phyloP scores from a whole-genome alignment of 2,329 filamentous ascomycete genomes.

The Fusarium marasasianum region DNA sequence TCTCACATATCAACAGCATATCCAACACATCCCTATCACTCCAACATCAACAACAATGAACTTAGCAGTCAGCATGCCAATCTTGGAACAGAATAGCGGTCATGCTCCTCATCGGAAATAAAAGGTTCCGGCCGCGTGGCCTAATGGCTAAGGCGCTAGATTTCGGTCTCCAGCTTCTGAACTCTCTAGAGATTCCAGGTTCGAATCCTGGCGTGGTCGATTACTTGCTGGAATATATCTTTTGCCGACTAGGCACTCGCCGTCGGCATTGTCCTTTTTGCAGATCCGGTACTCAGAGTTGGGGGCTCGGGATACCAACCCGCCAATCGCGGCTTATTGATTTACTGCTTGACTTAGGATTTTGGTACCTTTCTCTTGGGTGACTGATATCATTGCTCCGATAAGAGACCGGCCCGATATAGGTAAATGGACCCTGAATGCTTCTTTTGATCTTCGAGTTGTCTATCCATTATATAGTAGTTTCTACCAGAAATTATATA shows the following conservation, averaged over 20 bases:
- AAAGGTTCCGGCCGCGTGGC: conserved; percentile 50
- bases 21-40: background rate
- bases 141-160: conserved; percentile 57
- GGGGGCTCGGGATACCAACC: background rate
- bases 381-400: background rate
- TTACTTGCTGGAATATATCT: background rate
- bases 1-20: too few relatives aligned
- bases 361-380: background rate
- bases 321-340: conserved; percentile 1
- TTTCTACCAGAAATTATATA: background rate
- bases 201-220: conserved; percentile 55
- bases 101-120: background rate
- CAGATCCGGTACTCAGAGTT: background rate
- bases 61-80: accelerated
- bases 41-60: background rate
- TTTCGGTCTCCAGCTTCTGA: conserved; percentile 47
- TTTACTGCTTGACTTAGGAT: background rate
- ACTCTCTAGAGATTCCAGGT: conserved; percentile 54
- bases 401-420: conserved; percentile 2
- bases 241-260: background rate
- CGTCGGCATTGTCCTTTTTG: background rate
- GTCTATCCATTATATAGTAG: too few relatives aligned
- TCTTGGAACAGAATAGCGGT: background rate
- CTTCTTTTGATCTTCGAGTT: background rate
- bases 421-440: background rate